Conservation (phyloP, 306 rosid genomes). For the Quillaja saponaria region DNA sequence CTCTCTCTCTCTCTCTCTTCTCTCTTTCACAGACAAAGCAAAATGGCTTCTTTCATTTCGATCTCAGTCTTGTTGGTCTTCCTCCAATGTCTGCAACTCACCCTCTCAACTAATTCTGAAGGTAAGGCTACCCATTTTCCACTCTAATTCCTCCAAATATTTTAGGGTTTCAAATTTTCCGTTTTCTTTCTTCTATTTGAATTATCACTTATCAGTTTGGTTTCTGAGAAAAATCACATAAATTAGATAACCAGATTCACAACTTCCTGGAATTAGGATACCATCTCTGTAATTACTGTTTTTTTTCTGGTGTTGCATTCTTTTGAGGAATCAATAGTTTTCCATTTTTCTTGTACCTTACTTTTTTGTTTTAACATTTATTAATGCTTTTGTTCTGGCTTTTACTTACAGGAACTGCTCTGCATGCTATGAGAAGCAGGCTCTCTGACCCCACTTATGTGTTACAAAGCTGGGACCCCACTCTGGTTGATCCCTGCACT, state of each 20-base stretch:
- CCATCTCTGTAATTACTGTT: too few species aligned
- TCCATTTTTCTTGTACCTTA: conserved; percentile 8
- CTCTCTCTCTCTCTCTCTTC: conserved; percentile 4
- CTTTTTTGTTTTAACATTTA: neutral
- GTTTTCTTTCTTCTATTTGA: conserved; percentile 8
- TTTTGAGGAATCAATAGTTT: neutral
- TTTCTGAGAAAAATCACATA: conserved; percentile 23
- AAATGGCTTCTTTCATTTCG: conserved; percentile 39
- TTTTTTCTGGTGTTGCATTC: neutral
- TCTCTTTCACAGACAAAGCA: neutral
- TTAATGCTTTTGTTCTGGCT: neutral
- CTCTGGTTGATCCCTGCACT: conserved; percentile 96
- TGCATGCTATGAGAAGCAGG: conserved; percentile 73
- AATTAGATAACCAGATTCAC: conserved; percentile 1
- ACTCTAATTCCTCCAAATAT: neutral
- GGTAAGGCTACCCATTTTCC: conserved; percentile 28
- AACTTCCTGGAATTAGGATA: conserved; percentile 1
- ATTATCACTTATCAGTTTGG: conserved; percentile 14
- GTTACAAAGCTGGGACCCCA: conserved; percentile 98
- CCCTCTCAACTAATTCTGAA: conserved; percentile 49
- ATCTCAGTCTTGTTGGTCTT: conserved; percentile 26
- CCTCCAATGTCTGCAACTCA: conserved; percentile 37
- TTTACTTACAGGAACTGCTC: conserved; percentile 67
- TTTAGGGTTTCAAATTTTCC: conserved; percentile 9
- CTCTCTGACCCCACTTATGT: conserved; percentile 74